phyloP scores from a whole-genome alignment of 139 green algal genomes.

The Haematococcus lacustris region DNA sequence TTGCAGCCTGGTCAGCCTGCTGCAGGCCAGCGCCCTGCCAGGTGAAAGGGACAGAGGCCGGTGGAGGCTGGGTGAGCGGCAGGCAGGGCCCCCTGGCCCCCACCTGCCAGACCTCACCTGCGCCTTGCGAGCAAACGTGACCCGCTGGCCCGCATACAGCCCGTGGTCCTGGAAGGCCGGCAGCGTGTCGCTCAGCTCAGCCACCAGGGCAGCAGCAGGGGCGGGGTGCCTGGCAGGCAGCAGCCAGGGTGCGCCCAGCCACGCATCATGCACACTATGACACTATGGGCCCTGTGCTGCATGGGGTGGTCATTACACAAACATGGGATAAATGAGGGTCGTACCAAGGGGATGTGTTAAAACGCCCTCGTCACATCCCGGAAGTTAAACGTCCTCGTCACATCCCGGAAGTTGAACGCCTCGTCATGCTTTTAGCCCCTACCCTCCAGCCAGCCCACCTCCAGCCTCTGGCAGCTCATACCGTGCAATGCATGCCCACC shows the following conservation, averaged over 20 bases:
- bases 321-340: neutral
- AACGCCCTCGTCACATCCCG: neutral
- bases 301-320: neutral
- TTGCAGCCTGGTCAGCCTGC: no score
- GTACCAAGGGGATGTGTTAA: neutral
- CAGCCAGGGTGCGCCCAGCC: neutral
- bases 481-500: no score
- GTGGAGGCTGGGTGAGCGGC: no score
- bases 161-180: conserved; percentile 24
- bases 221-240: conserved; percentile 5
- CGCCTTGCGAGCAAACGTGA: conserved; percentile 39
- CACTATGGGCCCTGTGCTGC: neutral
- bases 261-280: neutral
- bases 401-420: neutral
- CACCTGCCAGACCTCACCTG: no score
- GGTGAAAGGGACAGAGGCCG: no score
- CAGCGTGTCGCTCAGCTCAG: conserved; percentile 24
- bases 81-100: no score
- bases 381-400: neutral
- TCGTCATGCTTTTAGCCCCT: no score
- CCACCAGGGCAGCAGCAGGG: conserved; percentile 26
- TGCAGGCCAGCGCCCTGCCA: no score
- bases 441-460: no score
- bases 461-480: no score
- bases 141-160: conserved; percentile 19